phyloP scores from a whole-genome alignment of 2,329 filamentous ascomycete genomes.

The Colletotrichum acutatum region DNA sequence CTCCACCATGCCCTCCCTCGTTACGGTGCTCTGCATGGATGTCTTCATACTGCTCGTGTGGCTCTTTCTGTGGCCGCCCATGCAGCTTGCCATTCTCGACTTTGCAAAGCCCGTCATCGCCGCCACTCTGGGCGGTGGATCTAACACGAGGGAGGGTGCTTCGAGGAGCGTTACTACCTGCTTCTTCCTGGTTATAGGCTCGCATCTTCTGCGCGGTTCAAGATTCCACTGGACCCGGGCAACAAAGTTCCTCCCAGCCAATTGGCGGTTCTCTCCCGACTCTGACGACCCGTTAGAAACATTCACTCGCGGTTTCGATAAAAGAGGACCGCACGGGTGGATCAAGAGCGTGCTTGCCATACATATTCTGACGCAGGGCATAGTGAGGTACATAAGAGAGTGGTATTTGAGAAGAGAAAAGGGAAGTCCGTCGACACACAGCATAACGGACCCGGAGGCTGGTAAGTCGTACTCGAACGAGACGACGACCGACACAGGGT shows the following conservation, averaged over 20 bases:
- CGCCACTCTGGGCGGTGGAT: constrained; percentile 87
- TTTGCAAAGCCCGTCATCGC: constrained; percentile 94
- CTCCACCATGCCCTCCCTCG: constrained; percentile 85
- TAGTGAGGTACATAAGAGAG: constrained; percentile 76
- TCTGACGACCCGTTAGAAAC: constrained; percentile 60
- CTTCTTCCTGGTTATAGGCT: constrained; percentile 72
- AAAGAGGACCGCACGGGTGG: constrained; percentile 71
- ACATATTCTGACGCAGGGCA: constrained; percentile 79
- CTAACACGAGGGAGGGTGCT: constrained; percentile 73
- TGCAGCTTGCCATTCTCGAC: constrained; percentile 89
- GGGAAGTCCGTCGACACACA: constrained; percentile 59
- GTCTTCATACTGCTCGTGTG: constrained; percentile 84
- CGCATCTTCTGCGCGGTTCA: constrained; percentile 63
- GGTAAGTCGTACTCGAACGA: constrained; percentile 57
- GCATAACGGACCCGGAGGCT: constrained; percentile 70
- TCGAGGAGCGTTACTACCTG: constrained; percentile 79
- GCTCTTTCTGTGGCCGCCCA: constrained; percentile 87
- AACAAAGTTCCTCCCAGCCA: constrained; percentile 57
- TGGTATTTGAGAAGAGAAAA: constrained; percentile 73
- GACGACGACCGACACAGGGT: constrained; percentile 55
- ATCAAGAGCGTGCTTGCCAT: constrained; percentile 76
- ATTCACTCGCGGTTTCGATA: constrained; percentile 61
- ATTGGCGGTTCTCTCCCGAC: constrained; percentile 57
- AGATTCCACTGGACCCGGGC: constrained; percentile 59
- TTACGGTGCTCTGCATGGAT: constrained; percentile 87